Evolutionary conservation across 257 asterid genomes (phyloP).

Genomic region (Marsdenia floribunda): DNA sequence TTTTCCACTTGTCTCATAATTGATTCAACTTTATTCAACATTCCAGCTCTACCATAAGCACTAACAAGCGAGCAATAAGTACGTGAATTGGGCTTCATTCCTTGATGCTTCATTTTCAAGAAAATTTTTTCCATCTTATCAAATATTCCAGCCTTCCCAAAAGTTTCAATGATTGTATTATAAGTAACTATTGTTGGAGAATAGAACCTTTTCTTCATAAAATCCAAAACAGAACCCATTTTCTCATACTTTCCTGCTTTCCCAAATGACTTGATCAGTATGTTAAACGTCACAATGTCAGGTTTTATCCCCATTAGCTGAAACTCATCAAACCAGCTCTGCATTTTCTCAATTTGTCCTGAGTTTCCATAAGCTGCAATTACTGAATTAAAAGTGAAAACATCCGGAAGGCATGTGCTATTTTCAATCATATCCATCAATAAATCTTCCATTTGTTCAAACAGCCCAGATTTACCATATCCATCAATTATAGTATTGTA

Average conservation of each 20-base stretch:
- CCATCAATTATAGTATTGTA: slow-evolving; percentile 80
- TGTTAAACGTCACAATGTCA: slow-evolving; percentile 70
- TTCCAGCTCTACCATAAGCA: slow-evolving; percentile 68
- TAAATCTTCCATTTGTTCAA: slow-evolving; percentile 60
- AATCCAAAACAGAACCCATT: slow-evolving; percentile 66
- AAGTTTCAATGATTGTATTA: slow-evolving; percentile 65
- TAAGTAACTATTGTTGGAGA: slow-evolving; percentile 70
- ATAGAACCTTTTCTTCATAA: slow-evolving; percentile 69
- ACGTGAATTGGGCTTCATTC: slow-evolving; percentile 75
- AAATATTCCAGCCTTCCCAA: slow-evolving; percentile 64
- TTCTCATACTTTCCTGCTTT: slow-evolving; percentile 46
- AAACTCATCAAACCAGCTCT: slow-evolving; percentile 86
- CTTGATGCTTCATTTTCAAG: slow-evolving; percentile 76
- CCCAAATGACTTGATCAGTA: slow-evolving; percentile 65
- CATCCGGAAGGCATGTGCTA: slow-evolving; percentile 57
- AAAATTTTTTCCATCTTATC: slow-evolving; percentile 73
- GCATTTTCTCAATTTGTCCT: slow-evolving; percentile 66
- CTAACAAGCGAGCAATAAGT: slow-evolving; percentile 72
- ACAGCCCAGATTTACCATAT: slow-evolving; percentile 67
- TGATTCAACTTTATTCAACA: slow-evolving; percentile 52
- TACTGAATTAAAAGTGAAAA: slow-evolving; percentile 69
- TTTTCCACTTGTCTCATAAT: slow-evolving; percentile 73
- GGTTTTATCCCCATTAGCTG: slow-evolving; percentile 74
- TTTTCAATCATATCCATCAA: slow-evolving; percentile 62
- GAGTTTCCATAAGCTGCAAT: slow-evolving; percentile 72